Percentiles rank a stretch among this genome's conserved stretches.
These are phyloP conservation scores for Vinca minor DNA, from an alignment of 257 asterid species.

Conservation along the genomic window DNA sequence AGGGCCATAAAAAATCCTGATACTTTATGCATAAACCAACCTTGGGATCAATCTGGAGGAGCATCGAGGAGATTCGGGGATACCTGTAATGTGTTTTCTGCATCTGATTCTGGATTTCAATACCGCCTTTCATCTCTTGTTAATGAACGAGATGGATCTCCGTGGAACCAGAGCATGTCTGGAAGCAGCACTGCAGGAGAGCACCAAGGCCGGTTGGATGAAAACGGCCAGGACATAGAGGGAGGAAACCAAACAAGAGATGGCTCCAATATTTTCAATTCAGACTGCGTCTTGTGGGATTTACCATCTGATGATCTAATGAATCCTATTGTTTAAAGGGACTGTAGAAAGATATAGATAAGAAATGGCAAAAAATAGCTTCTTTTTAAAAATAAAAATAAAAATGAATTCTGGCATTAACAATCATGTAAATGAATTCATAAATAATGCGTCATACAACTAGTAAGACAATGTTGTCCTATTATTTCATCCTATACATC, in stretches of 20 bases:
- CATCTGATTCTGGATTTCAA: constrained; percentile 40
- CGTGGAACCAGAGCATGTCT: constrained; percentile 54
- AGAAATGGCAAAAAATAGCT: neutral
- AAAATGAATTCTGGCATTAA: constrained; percentile 3
- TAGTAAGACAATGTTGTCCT: neutral
- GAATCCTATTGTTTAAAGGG: constrained; percentile 37
- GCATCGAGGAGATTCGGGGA: constrained; percentile 34
- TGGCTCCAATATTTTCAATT: constrained; percentile 39
- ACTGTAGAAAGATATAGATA: neutral
- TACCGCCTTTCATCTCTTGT: constrained; percentile 37
- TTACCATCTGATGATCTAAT: constrained; percentile 62
- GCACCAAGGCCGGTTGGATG: constrained; percentile 26
- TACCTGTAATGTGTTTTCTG: constrained; percentile 25
- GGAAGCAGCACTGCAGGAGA: no score
- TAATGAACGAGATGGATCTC: constrained; percentile 39
- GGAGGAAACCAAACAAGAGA: constrained; percentile 35
- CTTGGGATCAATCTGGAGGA: constrained; percentile 42
- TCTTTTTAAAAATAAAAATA: no score
- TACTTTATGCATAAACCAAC: constrained; percentile 16
- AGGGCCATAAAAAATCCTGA: constrained; percentile 48
- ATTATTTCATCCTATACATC: constrained; percentile 5
- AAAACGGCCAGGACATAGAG: constrained; percentile 36
- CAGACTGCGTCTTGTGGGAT: constrained; percentile 75
- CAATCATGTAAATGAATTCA: constrained; percentile 10
- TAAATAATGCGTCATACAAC: constrained; percentile 8